A percentile compares a stretch with the other conserved stretches of the same genome.
phyloP scores from a whole-genome alignment of 768 basidiomycete species.

The Trametes maxima region DNA sequence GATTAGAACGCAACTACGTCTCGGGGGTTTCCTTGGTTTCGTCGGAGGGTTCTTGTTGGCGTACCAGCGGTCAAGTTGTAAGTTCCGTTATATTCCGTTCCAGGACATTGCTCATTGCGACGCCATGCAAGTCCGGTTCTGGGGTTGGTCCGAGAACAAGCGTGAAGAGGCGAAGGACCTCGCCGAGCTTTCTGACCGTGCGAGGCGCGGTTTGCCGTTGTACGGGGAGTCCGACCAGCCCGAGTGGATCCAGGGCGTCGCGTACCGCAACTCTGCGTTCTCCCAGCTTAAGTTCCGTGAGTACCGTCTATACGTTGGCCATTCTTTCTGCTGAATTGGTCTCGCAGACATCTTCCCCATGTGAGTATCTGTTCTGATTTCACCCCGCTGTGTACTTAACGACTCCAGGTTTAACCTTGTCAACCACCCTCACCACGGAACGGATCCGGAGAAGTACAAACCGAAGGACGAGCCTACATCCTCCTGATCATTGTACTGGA shows the following conservation, averaged over 20 bases:
- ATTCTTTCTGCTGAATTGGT: constrained; percentile 18
- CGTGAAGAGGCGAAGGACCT: constrained; percentile 79
- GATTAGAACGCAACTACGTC: constrained; percentile 44
- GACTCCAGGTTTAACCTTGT: constrained; percentile 89
- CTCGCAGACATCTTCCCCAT: constrained; percentile 71
- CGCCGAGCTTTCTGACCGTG: constrained; percentile 75
- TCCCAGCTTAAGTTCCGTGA: constrained; percentile 92
- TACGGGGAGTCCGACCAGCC: constrained; percentile 86
- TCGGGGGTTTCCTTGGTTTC: constrained; percentile 82
- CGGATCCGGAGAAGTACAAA: constrained; percentile 78
- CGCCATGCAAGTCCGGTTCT: constrained; percentile 71
- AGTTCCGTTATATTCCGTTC: constrained; percentile 35
- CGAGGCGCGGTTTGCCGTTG: constrained; percentile 77
- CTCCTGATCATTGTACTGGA: constrained; percentile 8
- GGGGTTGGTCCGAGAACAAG: constrained; percentile 92
- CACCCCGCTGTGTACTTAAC: neutral
- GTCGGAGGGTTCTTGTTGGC: constrained; percentile 90
- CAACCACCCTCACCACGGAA: constrained; percentile 86
- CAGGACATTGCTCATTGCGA: neutral
- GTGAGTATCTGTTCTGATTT: constrained; percentile 43
- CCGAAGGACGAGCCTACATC: constrained; percentile 30
- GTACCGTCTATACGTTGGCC: constrained; percentile 27
- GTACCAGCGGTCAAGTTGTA: constrained; percentile 88
- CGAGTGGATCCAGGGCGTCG: constrained; percentile 83
- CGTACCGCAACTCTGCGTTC: constrained; percentile 86